These are phyloP conservation scores for Arthromyces matolae DNA, from an alignment of 768 basidiomycete genomes.

Conservation along the genomic window DNA sequence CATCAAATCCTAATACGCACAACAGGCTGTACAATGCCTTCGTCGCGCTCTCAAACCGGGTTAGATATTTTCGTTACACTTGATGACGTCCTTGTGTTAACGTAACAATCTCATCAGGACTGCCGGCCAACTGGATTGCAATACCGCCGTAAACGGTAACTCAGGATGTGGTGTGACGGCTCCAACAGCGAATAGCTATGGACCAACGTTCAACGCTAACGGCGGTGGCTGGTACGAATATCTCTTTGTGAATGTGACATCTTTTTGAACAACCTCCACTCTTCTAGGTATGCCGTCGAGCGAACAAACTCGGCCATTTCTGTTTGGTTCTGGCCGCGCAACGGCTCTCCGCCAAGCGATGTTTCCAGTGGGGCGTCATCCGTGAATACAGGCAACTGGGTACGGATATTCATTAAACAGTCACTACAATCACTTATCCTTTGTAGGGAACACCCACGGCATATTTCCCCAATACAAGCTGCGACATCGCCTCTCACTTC, in stretches of 20 bases:
- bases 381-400: conserved; percentile 53
- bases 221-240: conserved; percentile 55
- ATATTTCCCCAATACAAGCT: conserved; percentile 55
- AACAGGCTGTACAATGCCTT: conserved; percentile 43
- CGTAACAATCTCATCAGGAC: conserved; percentile 16
- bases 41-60: conserved; percentile 41
- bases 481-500: conserved; percentile 55
- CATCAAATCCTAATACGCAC: neutral
- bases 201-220: conserved; percentile 51
- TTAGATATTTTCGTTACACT: conserved; percentile 20
- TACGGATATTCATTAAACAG: conserved; percentile 19
- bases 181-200: conserved; percentile 42
- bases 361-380: conserved; percentile 35
- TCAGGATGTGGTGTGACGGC: conserved; percentile 43
- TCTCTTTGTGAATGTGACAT: neutral
- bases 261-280: neutral
- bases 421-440: neutral
- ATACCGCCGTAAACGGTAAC: conserved; percentile 37
- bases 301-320: conserved; percentile 53
- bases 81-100: neutral
- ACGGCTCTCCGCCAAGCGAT: conserved; percentile 45
- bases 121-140: conserved; percentile 35
- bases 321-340: conserved; percentile 72
- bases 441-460: conserved; percentile 52
- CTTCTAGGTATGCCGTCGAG: conserved; percentile 57